Percentiles rank a stretch among this genome's conserved stretches.
Evolutionary conservation across 306 rosid species (phyloP).

Genomic region (Prunus salicina): DNA sequence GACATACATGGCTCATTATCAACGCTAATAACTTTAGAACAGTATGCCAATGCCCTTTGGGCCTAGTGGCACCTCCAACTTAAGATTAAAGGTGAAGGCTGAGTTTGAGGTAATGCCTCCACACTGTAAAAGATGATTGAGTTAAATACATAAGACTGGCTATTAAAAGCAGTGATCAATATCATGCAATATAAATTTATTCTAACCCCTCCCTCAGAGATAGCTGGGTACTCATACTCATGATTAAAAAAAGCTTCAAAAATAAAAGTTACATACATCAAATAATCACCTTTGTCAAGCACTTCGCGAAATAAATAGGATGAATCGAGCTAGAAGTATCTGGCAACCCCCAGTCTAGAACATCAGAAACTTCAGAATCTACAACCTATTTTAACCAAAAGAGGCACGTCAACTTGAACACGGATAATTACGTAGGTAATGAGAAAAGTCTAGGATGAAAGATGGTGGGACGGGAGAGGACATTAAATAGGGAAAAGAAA

Average conservation of each 20-base stretch:
- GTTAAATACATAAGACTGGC: background rate
- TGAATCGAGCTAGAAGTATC: slow-evolving; percentile 46
- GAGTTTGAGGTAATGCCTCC: background rate
- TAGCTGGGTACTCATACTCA: background rate
- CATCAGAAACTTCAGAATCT: slow-evolving; percentile 44
- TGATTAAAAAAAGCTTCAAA: background rate
- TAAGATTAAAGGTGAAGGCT: too few species aligned
- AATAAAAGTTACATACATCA: background rate
- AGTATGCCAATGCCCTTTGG: background rate
- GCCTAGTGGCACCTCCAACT: too few species aligned
- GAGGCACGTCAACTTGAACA: slow-evolving; percentile 3
- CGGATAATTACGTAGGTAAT: background rate
- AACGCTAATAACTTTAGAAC: background rate
- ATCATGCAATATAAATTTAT: background rate
- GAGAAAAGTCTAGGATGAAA: background rate
- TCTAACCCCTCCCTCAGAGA: background rate
- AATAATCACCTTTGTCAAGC: slow-evolving; percentile 63
- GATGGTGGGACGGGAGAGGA: background rate
- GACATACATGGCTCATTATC: background rate
- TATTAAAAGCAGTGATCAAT: background rate
- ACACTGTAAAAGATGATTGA: background rate
- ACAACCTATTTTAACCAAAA: slow-evolving; percentile 45
- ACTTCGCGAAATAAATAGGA: slow-evolving; percentile 82
- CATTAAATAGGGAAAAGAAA: background rate
- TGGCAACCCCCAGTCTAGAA: slow-evolving; percentile 51